phyloP scores from a whole-genome alignment of 179 eudicot genomes.

The Silene coronaria region DNA sequence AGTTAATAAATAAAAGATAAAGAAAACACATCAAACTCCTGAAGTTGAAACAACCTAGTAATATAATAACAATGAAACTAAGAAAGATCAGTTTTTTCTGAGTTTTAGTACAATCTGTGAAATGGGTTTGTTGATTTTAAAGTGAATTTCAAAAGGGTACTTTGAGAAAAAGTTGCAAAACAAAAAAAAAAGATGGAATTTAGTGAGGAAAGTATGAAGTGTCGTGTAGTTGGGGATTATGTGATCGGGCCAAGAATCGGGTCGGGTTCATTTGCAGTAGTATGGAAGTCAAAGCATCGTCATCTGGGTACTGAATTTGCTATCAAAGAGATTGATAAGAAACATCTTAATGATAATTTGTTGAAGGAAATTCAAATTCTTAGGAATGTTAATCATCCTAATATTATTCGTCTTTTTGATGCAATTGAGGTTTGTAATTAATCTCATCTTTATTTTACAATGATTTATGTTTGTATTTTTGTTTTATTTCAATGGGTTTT shows the following conservation, averaged over 20 bases:
- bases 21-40: neutral
- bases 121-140: slow-evolving; percentile 16
- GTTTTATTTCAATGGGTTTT: neutral
- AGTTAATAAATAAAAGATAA: neutral
- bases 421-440: slow-evolving; percentile 38
- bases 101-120: neutral
- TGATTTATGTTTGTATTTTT: slow-evolving; percentile 3
- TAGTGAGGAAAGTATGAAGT: slow-evolving; percentile 13
- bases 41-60: neutral
- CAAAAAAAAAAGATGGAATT: slow-evolving; percentile 29
- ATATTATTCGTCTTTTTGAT: slow-evolving; percentile 48
- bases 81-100: slow-evolving; percentile 16
- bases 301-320: slow-evolving; percentile 38
- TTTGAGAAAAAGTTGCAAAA: neutral
- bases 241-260: slow-evolving; percentile 45
- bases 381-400: slow-evolving; percentile 41
- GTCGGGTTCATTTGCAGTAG: slow-evolving; percentile 55
- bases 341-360: slow-evolving; percentile 41
- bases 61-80: neutral
- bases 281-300: slow-evolving; percentile 47
- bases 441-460: neutral
- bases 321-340: slow-evolving; percentile 56
- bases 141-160: slow-evolving; percentile 17
- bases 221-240: slow-evolving; percentile 40
- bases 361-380: slow-evolving; percentile 52